Conservation (phyloP, 345 rosid genomes). For the Rubroshorea leprosula region DNA sequence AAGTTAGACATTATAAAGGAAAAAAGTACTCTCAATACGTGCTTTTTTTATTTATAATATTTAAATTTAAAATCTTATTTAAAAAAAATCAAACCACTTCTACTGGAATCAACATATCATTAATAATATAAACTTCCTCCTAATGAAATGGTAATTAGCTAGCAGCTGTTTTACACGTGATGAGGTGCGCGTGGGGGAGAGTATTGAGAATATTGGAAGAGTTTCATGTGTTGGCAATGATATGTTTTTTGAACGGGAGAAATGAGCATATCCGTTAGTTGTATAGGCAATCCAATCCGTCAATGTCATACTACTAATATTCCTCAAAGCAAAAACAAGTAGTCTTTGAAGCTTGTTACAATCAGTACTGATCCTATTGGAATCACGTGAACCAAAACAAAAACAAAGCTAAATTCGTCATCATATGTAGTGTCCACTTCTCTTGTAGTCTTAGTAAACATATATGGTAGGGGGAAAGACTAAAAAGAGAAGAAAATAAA, state of each 20-base stretch:
- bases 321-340: constrained; percentile 2
- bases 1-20: too few species aligned
- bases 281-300: constrained; percentile 33
- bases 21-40: too few species aligned
- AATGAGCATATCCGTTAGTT: constrained; percentile 16
- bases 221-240: neutral
- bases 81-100: too few species aligned
- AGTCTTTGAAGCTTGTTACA: constrained; percentile 15
- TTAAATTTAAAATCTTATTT: too few species aligned
- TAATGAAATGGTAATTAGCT: too few species aligned
- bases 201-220: neutral
- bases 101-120: too few species aligned
- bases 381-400: constrained; percentile 36
- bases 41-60: too few species aligned
- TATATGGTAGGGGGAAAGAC: constrained; percentile 7
- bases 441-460: too few species aligned
- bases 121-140: too few species aligned
- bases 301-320: constrained; percentile 15
- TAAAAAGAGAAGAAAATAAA: constrained; percentile 25
- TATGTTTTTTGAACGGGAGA: too few species aligned
- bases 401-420: constrained; percentile 21
- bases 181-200: too few species aligned
- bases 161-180: too few species aligned
- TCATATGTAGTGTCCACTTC: constrained; percentile 3
- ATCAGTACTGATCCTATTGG: constrained; percentile 17